phyloP scores from a whole-genome alignment of 139 green algal species.

The Chlamydomonas incerta region DNA sequence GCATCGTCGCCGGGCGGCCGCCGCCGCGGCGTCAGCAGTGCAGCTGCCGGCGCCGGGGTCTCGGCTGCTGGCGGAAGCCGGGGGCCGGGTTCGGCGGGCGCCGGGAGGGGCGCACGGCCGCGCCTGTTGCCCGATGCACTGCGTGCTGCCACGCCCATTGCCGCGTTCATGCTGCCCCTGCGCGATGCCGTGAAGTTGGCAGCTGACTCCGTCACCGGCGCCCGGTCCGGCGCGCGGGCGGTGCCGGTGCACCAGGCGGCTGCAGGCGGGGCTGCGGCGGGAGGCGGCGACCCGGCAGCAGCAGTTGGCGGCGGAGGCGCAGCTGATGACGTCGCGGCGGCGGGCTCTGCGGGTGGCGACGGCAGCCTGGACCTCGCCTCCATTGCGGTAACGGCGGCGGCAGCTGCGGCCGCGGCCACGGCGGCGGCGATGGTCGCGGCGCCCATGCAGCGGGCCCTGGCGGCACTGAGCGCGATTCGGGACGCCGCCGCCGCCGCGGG shows the following conservation, averaged over 20 bases:
- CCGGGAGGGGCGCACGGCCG: too few species aligned
- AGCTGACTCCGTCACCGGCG: background rate
- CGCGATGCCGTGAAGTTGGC: constrained; percentile 19
- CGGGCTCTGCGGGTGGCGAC: background rate
- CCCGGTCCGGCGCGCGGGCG: too few species aligned
- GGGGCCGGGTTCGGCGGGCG: too few species aligned
- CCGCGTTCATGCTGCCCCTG: background rate
- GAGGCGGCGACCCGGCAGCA: too few species aligned
- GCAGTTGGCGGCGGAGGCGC: background rate
- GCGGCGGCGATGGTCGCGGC: background rate
- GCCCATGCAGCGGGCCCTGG: background rate
- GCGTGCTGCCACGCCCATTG: background rate
- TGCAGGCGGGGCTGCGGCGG: too few species aligned
- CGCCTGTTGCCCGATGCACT: background rate
- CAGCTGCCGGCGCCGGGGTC: too few species aligned
- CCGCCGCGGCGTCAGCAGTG: too few species aligned
- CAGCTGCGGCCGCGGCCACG: constrained; percentile 1
- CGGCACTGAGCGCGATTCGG: background rate
- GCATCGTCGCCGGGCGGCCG: too few species aligned
- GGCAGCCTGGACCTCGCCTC: too few species aligned
- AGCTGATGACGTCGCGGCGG: too few species aligned
- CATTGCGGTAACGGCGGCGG: background rate
- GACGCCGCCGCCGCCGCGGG: background rate
- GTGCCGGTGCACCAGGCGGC: too few species aligned
- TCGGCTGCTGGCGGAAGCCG: too few species aligned